A percentile compares a stretch with the other conserved stretches of the same genome.
phyloP scores from a whole-genome alignment of 164 flowering plant genomes.

The Amborella trichopoda region DNA sequence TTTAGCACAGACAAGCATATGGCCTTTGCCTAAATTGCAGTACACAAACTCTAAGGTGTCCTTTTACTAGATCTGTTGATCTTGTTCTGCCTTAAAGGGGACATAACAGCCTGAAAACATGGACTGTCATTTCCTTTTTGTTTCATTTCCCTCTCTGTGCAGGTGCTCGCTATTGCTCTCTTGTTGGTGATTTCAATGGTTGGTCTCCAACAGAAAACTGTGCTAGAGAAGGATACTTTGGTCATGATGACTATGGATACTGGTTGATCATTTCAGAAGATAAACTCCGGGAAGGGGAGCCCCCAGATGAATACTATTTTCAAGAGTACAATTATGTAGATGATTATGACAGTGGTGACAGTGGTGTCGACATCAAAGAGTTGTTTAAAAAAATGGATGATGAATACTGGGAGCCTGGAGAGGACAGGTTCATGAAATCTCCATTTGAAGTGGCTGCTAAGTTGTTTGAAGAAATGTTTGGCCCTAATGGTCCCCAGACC shows the following conservation, averaged over 20 bases:
- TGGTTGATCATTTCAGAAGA: conserved; percentile 91
- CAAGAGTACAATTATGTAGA: conserved; percentile 88
- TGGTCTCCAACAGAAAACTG: conserved; percentile 87
- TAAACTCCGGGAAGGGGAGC: conserved; percentile 72
- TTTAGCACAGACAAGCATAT: too few relatives aligned
- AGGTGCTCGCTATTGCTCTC: conserved; percentile 94
- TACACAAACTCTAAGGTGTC: too few relatives aligned
- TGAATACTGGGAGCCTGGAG: conserved; percentile 97
- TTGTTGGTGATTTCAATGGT: conserved; percentile 86
- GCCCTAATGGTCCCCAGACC: conserved; percentile 93
- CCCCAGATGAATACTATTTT: conserved; percentile 69
- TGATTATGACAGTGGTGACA: conserved; percentile 93
- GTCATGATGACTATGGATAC: conserved; percentile 90
- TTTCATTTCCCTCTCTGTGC: neutral
- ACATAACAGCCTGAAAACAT: too few relatives aligned
- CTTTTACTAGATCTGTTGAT: too few relatives aligned
- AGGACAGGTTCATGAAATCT: conserved; percentile 51
- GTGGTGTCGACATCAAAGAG: conserved; percentile 67
- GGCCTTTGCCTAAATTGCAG: too few relatives aligned
- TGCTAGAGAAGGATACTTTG: conserved; percentile 81
- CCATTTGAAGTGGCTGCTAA: conserved; percentile 65
- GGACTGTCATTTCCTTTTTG: neutral
- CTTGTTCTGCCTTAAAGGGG: too few relatives aligned
- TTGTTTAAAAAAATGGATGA: conserved; percentile 57
- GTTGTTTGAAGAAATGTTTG: conserved; percentile 86